Evolutionary conservation across 2,329 filamentous ascomycete genomes (phyloP).

Genomic region (Curvularia sp.): DNA sequence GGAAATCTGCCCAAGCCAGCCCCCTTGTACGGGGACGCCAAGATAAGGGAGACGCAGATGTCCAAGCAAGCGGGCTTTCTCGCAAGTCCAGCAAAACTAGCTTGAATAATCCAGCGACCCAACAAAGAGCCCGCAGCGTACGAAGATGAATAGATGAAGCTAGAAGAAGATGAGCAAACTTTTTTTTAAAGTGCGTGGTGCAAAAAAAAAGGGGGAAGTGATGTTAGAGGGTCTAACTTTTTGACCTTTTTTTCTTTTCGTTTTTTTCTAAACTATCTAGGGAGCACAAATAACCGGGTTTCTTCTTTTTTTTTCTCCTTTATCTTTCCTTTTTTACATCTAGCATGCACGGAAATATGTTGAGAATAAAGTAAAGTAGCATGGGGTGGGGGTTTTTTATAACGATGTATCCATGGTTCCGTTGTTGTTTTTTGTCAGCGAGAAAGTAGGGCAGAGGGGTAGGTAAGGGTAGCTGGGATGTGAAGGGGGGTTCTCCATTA

Average conservation of each 20-base stretch:
- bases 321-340: too few relatives aligned
- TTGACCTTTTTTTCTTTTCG: too few relatives aligned
- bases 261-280: too few relatives aligned
- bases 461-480: too few relatives aligned
- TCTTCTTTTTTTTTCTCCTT: too few relatives aligned
- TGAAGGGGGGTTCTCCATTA: neutral
- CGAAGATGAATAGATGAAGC: constrained; percentile 11
- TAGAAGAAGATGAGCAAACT: neutral
- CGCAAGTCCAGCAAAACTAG: neutral
- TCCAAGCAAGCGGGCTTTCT: neutral
- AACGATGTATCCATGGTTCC: neutral
- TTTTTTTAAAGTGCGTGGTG: neutral
- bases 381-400: neutral
- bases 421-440: neutral
- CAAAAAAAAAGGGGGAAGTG: too few relatives aligned
- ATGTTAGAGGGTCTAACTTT: too few relatives aligned
- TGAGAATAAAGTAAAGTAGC: neutral
- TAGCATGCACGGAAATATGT: neutral
- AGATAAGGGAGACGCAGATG: neutral
- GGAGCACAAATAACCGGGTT: too few relatives aligned
- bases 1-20: constrained; percentile 17
- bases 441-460: neutral
- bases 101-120: constrained; percentile 3
- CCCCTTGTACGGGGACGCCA: constrained; percentile 1
- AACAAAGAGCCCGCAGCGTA: constrained; percentile 21